These are phyloP conservation scores for Micractinium conductrix DNA, from an alignment of 139 green algal species.

Conservation along the genomic window DNA sequence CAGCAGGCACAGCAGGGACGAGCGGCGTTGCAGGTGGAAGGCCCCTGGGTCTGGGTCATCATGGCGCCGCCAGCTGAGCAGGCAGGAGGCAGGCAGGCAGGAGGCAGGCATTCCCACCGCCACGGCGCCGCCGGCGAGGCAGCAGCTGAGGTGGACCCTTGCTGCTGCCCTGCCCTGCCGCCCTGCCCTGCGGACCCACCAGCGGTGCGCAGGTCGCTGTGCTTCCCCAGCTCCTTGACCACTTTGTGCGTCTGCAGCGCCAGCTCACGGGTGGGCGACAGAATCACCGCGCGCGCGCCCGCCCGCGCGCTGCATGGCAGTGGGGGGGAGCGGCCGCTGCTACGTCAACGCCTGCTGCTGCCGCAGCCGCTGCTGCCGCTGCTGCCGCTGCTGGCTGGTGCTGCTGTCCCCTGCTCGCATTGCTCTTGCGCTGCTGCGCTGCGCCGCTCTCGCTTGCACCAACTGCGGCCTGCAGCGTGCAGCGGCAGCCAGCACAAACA, in stretches of 20 bases:
- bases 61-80: not conserved
- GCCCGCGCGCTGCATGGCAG: constrained; percentile 49
- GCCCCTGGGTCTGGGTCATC: too few species aligned
- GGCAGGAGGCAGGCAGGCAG: not conserved
- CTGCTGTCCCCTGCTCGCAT: too few species aligned
- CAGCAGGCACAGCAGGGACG: too few species aligned
- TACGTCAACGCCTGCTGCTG: too few species aligned
- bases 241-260: constrained; percentile 91
- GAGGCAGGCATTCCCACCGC: not conserved
- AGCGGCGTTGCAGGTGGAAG: not conserved
- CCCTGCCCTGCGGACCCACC: not conserved
- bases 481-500: too few species aligned
- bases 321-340: too few species aligned
- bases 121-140: not conserved
- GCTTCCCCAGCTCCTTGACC: constrained; percentile 75
- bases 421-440: too few species aligned
- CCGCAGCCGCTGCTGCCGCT: too few species aligned
- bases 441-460: too few species aligned
- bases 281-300: constrained; percentile 85
- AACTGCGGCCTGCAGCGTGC: too few species aligned
- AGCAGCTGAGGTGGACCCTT: not conserved
- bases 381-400: too few species aligned
- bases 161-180: not conserved
- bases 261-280: constrained; percentile 91
- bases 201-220: constrained; percentile 83